Percentiles rank a stretch among this genome's conserved stretches.
Evolutionary conservation across 106 monocot genomes (phyloP).

Genomic region (Vanilla planifolia): DNA sequence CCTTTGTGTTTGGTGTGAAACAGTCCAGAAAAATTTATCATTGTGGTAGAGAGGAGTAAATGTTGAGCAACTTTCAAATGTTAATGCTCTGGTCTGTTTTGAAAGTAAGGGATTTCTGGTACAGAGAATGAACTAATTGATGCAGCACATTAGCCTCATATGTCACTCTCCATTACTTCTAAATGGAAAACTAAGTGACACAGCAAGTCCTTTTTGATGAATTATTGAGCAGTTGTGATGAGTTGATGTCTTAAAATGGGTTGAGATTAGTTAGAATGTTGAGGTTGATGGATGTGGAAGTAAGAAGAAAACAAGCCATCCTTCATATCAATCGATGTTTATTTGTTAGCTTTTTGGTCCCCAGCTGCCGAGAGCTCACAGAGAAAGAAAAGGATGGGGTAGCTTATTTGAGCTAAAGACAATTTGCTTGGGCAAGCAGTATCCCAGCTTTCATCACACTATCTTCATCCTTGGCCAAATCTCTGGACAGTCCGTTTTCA

Average conservation of each 20-base stretch:
- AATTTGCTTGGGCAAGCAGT: neutral
- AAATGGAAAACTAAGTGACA: too few species aligned
- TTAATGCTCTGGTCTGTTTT: too few species aligned
- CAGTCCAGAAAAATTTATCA: neutral
- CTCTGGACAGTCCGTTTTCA: neutral
- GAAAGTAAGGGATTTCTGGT: too few species aligned
- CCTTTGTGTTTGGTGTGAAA: neutral
- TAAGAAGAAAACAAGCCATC: neutral
- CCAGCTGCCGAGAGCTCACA: neutral
- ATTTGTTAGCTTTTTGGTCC: conserved; percentile 1
- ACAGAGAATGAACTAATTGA: too few species aligned
- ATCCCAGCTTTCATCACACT: neutral
- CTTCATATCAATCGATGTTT: conserved; percentile 1
- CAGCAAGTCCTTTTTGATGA: too few species aligned
- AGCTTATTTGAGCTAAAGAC: neutral
- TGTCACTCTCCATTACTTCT: too few species aligned
- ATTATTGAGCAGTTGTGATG: too few species aligned
- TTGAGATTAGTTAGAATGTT: neutral
- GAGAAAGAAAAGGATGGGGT: neutral
- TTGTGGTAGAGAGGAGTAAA: neutral
- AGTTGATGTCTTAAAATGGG: neutral
- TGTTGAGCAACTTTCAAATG: too few species aligned
- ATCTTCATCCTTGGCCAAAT: conserved; percentile 3
- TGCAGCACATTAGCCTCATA: too few species aligned
- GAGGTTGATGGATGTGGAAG: neutral